A percentile compares a stretch with the other conserved stretches of the same genome.
Evolutionary conservation across 352 stramenopile species (phyloP).

Genomic region (Aphanomyces euteiches): DNA sequence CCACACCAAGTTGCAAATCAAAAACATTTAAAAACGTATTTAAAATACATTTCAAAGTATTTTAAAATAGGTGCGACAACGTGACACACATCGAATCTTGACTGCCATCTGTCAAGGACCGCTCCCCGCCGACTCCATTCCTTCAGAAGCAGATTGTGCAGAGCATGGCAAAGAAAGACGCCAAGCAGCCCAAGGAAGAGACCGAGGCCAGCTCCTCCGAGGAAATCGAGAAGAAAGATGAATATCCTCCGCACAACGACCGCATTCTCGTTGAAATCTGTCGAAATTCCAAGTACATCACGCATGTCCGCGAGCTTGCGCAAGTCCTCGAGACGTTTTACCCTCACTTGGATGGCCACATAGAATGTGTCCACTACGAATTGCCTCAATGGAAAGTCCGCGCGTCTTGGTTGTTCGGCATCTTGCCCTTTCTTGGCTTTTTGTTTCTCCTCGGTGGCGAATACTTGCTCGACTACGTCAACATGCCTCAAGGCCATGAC

Average conservation of each 20-base stretch:
- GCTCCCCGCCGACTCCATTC: too few species aligned
- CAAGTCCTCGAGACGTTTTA: not conserved
- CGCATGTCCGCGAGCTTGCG: not conserved
- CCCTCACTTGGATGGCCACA: constrained; percentile 9
- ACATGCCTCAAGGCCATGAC: not conserved
- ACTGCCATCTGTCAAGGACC: not conserved
- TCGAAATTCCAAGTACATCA: not conserved
- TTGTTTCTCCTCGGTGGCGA: constrained; percentile 8
- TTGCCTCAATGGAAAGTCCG: not conserved
- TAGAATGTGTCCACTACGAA: not conserved
- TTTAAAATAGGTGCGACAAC: too few species aligned
- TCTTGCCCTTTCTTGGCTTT: constrained; percentile 2
- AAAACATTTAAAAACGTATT: too few species aligned
- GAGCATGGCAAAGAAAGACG: not conserved
- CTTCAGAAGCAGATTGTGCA: too few species aligned
- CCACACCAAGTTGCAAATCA: too few species aligned
- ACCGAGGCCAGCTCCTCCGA: not conserved
- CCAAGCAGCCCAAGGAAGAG: not conserved
- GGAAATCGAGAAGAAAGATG: not conserved
- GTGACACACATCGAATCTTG: not conserved
- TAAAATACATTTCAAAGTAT: too few species aligned
- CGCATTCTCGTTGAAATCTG: not conserved
- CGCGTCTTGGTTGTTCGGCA: not conserved
- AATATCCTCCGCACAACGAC: not conserved
- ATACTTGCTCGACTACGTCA: not conserved